Evolutionary conservation across 192 early-diverging fungal species (phyloP), one percentile per base, ranked within the genome.

Genomic region (Linnemannia zychae): DNA sequence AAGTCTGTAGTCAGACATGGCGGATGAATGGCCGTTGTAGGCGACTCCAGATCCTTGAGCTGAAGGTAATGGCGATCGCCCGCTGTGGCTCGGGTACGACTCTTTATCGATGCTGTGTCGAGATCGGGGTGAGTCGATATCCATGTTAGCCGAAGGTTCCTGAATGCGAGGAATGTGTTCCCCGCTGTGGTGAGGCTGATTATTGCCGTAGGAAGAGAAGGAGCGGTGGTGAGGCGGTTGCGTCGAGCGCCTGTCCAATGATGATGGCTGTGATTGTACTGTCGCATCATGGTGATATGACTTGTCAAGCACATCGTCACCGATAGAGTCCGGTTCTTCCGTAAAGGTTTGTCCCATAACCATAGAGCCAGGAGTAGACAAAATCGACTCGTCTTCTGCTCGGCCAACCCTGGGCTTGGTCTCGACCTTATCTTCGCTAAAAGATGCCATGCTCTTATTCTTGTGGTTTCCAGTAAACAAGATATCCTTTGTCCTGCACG

Each of bases 371-470:
- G 76, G 36, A 4, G 40, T 49, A 52, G 52, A 37, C 18, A 37
- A 15, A 34, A n/a, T 40, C 17, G 73, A 16, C 3, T 85, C 83
- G 24, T 85, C 77, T 13, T 85, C 83, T 16, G 34, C 16, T 28
- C 48, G 47, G 18, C 17, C 34, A 12, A 68, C 38, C 13, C 78
- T 77, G 34, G 83, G 69, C 47, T 79, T 84, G 40, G 33, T n/a
- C 3, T 84, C 82, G 16, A 24, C 72, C 63, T 85, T 85, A 40
- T 85, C 83, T 34, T 85, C 83, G 40, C 78, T 85, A 52, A 79
- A 85, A n/a, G 83, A 85, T 7, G 83, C 83, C 83, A 85, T 85
- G 49, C 77, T 79, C 70, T 85, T 85, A 72, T 85, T 85, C 49
- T 85, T 85, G 40, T 85, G 83, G 49, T 85, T 85, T 66, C 83